These are phyloP conservation scores for Pichia sp. DNA, from an alignment of 1,139 yeast species.

Conservation along the genomic window DNA sequence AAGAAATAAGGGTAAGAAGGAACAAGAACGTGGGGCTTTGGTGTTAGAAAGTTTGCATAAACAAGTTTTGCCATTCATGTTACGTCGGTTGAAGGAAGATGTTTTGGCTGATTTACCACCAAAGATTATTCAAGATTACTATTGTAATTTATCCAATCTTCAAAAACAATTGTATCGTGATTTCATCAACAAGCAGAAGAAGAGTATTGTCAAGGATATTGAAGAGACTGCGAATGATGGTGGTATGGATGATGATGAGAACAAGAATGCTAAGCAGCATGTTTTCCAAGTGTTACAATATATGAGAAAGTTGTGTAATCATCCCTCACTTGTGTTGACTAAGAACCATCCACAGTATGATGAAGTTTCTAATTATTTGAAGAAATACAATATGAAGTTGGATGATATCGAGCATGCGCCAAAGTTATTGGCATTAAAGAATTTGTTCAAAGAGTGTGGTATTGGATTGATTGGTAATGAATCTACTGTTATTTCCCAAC, in stretches of 20 bases:
- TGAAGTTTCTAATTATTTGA: slow-evolving; percentile 61
- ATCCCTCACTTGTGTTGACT: slow-evolving; percentile 89
- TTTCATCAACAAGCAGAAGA: slow-evolving; percentile 86
- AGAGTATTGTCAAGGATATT: slow-evolving; percentile 55
- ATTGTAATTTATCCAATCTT: slow-evolving; percentile 90
- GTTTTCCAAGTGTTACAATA: slow-evolving; percentile 97
- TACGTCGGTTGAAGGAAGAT: slow-evolving; percentile 94
- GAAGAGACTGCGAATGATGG: slow-evolving; percentile 50
- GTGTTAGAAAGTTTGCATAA: slow-evolving; percentile 96
- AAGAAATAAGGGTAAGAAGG: slow-evolving; percentile 88
- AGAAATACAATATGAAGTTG: slow-evolving; percentile 56
- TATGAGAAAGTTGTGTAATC: slow-evolving; percentile 96
- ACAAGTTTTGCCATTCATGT: slow-evolving; percentile 94
- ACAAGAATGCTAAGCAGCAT: slow-evolving; percentile 67
- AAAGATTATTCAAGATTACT: slow-evolving; percentile 96
- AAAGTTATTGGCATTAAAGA: slow-evolving; percentile 79
- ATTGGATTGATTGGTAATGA: slow-evolving; percentile 54
- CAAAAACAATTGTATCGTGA: slow-evolving; percentile 88
- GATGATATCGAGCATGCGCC: slow-evolving; percentile 87
- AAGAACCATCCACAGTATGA: slow-evolving; percentile 81
- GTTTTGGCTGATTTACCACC: slow-evolving; percentile 97
- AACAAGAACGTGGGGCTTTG: slow-evolving; percentile 95
- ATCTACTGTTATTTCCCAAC: slow-evolving; percentile 87
- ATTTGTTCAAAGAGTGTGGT: slow-evolving; percentile 87
- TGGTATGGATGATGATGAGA: slow-evolving; percentile 38